These are phyloP conservation scores for Pontederia paniculata DNA, from an alignment of 176 grass and related monocot genomes.

Conservation along the genomic window DNA sequence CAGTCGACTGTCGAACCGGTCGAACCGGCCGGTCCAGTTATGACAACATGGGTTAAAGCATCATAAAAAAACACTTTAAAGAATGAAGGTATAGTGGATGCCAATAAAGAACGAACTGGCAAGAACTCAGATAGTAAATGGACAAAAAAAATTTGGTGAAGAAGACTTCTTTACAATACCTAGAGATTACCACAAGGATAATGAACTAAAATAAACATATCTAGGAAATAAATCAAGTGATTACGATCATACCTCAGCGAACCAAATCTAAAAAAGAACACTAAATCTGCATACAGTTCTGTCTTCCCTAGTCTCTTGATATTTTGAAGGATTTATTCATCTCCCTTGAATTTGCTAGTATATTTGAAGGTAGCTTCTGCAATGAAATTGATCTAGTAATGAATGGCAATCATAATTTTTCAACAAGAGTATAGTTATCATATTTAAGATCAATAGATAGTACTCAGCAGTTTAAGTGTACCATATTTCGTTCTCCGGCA, in stretches of 20 bases:
- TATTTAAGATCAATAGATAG: constrained; percentile 5
- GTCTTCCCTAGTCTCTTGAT: constrained; percentile 68
- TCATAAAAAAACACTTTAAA: too few relatives aligned
- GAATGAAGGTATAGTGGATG: too few relatives aligned
- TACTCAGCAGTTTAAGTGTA: constrained; percentile 24
- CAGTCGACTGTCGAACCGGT: too few relatives aligned
- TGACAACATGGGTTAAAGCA: too few relatives aligned
- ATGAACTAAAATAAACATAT: too few relatives aligned
- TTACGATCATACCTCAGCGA: constrained; percentile 58
- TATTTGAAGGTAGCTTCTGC: constrained; percentile 47
- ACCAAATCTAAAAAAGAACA: constrained; percentile 86
- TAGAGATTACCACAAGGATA: too few relatives aligned
- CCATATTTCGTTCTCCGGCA: constrained; percentile 38
- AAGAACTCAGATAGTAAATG: too few relatives aligned
- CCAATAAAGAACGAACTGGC: too few relatives aligned
- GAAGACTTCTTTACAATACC: too few relatives aligned
- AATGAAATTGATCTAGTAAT: constrained; percentile 20
- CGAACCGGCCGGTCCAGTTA: too few relatives aligned
- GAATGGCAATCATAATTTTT: background rate
- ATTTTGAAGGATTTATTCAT: constrained; percentile 51
- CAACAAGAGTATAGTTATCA: too few relatives aligned
- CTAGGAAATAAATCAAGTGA: background rate
- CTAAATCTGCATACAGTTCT: constrained; percentile 63
- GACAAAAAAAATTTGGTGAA: too few relatives aligned
- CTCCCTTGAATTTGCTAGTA: constrained; percentile 56